Evolutionary conservation across 257 asterid genomes (phyloP), one percentile per base, ranked within the genome.

Genomic region (Scutellaria minor): DNA sequence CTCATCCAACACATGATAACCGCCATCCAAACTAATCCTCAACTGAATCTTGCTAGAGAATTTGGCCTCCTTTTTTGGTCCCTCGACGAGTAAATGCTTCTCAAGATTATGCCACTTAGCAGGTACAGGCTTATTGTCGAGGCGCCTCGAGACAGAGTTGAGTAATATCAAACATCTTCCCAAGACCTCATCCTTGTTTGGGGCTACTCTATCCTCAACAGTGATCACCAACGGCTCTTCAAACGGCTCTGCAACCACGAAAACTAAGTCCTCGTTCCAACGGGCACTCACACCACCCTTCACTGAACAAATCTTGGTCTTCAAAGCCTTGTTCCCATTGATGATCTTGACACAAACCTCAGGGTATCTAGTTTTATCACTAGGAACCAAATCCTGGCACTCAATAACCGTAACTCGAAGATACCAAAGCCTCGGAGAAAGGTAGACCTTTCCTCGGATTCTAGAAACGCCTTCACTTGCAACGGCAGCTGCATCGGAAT

Each of bases 371-470:
- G 40, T 82, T 24, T 80, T 91, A 24, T 91, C 95, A 68, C 83
- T 68, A 0, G 89, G 85, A 37, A 83, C 7, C 71, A 91, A 69
- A 60, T 91, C 97, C 52, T 91, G 97, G 78, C 97, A 89, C 58
- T 80, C 87, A 27, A 91, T 91, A 8, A 91, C 83, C 64, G 89
- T 91, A 2, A 91, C 96, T 75, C 96, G 64, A 1, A 91, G 73
- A 75, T 91, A 91, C 97, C 97, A 91, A 5, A 91, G 88, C 79
- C 86, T 77, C 2, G 97, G 97, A 2, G 96, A 85, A n/a, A 89
- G 75, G 74, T 91, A 91, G 1, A 91, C 90, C 79, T 91, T 91
- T 24, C 96, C 96, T 31, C 97, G 80, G 59, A 91, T 91, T 18
- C 63, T 87, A 1, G 96, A 79, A 11, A 91, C 77, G 0, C 83